Evolutionary conservation across 495 filamentous ascomycete genomes (phyloP).

Genomic region (Jackrogersella multiformis): DNA sequence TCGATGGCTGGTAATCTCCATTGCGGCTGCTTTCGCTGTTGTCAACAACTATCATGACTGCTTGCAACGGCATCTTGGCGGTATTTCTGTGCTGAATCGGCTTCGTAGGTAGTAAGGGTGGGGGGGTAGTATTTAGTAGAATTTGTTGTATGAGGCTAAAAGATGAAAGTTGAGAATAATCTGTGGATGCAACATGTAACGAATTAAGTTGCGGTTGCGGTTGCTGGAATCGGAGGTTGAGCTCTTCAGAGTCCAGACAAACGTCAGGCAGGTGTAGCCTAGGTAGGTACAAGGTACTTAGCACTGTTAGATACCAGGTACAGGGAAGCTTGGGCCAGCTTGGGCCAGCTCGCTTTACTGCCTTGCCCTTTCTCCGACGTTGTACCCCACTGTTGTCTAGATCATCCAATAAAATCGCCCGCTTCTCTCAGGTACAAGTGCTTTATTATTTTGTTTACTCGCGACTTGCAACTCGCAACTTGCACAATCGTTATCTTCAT

Average conservation of each 20-base stretch:
- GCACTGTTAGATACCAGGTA: neutral
- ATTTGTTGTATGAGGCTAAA: conserved; percentile 8
- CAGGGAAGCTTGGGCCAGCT: neutral
- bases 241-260: conserved; percentile 17
- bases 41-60: conserved; percentile 82
- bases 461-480: too few species aligned
- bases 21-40: conserved; percentile 98
- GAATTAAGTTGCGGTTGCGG: neutral
- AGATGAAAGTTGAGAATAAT: neutral
- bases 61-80: conserved; percentile 67
- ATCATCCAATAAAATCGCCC: conserved; percentile 19
- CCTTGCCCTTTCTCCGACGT: neutral
- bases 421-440: neutral
- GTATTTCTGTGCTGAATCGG: neutral
- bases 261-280: conserved; percentile 54
- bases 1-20: conserved; percentile 92
- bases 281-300: conserved; percentile 3
- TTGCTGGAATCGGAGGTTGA: conserved; percentile 19
- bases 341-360: neutral
- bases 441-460: conserved; percentile 41
- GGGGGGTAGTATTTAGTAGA: neutral
- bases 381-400: neutral
- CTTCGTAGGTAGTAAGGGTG: conserved; percentile 1
- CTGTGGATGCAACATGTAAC: neutral
- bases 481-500: conserved; percentile 29